These are phyloP conservation scores for Eutrema yunnanense DNA, from an alignment of 345 rosid genomes.

Conservation along the genomic window DNA sequence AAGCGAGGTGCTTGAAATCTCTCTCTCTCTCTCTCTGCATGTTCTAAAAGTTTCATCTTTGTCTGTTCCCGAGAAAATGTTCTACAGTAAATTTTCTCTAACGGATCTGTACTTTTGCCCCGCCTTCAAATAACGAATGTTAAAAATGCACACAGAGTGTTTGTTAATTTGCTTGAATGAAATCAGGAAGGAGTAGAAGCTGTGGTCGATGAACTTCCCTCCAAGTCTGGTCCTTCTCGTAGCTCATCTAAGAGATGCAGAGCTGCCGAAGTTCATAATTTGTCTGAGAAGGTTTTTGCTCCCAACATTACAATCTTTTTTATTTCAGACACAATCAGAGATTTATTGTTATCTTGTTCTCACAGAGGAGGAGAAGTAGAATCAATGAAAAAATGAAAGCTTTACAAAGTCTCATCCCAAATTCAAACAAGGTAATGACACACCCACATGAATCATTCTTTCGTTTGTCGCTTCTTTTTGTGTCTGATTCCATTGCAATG, in stretches of 20 bases:
- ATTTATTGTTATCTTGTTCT: neutral
- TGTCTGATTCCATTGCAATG: conserved; percentile 1
- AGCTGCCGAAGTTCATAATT: conserved; percentile 95
- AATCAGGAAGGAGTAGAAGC: conserved; percentile 65
- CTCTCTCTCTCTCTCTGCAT: conserved; percentile 3
- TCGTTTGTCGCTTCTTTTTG: neutral
- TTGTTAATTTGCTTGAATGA: neutral
- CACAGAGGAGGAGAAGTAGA: conserved; percentile 89
- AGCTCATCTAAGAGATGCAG: conserved; percentile 80
- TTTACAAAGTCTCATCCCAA: conserved; percentile 84
- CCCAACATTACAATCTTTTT: neutral
- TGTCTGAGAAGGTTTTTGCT: conserved; percentile 72
- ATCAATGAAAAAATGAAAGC: conserved; percentile 99
- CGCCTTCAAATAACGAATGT: neutral
- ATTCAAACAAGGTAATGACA: conserved; percentile 71
- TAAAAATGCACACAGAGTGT: neutral
- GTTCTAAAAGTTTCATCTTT: neutral
- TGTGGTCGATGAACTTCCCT: conserved; percentile 42
- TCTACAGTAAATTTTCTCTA: neutral
- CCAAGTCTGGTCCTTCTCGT: conserved; percentile 43
- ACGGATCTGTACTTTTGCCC: conserved; percentile 18
- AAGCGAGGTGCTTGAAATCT: conserved; percentile 55
- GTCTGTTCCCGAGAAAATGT: conserved; percentile 5
- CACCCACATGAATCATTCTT: neutral
- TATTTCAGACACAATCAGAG: neutral